Evolutionary conservation across 495 filamentous ascomycete genomes (phyloP).

Genomic region (Bryoglossum gracile): DNA sequence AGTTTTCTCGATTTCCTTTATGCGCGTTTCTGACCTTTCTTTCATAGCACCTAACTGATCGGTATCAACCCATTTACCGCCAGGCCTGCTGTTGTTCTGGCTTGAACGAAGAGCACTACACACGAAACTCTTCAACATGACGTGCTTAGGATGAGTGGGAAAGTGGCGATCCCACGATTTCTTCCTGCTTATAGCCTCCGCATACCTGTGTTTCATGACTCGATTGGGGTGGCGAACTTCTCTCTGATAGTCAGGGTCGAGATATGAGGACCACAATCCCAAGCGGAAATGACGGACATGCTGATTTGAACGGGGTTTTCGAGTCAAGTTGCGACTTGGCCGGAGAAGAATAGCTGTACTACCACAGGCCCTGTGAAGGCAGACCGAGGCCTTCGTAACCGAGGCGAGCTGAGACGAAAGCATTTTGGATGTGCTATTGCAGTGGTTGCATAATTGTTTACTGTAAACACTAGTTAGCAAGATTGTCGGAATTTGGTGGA

Average conservation of each 20-base stretch:
- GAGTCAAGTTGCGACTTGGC: slow-evolving; percentile 14
- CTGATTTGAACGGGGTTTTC: slow-evolving; percentile 16
- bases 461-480: too few relatives aligned
- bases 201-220: slow-evolving; percentile 34
- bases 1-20: slow-evolving; percentile 11
- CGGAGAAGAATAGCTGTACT: slow-evolving; percentile 7
- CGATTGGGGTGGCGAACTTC: slow-evolving; percentile 35
- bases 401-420: slow-evolving; percentile 13
- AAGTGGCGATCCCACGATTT: slow-evolving; percentile 33
- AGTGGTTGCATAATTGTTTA: slow-evolving; percentile 9
- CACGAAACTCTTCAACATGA: slow-evolving; percentile 30
- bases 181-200: slow-evolving; percentile 29
- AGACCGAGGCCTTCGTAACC: background rate
- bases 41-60: slow-evolving; percentile 10
- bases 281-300: slow-evolving; percentile 42
- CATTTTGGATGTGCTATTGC: slow-evolving; percentile 11
- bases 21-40: background rate
- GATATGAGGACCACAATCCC: slow-evolving; percentile 35
- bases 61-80: slow-evolving; percentile 19
- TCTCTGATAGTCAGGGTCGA: slow-evolving; percentile 31
- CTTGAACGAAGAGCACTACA: slow-evolving; percentile 32
- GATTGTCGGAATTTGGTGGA: too few relatives aligned
- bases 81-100: slow-evolving; percentile 1
- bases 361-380: background rate
- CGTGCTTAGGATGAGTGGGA: slow-evolving; percentile 14